phyloP scores from a whole-genome alignment of 2,329 filamentous ascomycete species.

The Neofusicoccum sp. region DNA sequence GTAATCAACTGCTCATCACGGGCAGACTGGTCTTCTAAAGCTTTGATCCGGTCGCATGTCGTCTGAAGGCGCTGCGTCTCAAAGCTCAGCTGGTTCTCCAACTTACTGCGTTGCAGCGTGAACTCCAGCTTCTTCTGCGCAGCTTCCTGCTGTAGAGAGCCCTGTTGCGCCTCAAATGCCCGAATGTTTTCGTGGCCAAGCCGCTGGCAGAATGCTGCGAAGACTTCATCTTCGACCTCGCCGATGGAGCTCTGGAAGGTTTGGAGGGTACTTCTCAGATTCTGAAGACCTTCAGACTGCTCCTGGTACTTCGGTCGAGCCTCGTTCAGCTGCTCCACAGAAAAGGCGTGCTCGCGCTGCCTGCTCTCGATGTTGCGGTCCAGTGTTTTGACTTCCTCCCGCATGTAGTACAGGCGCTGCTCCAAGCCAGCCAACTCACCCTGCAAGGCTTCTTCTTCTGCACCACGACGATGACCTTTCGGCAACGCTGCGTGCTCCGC shows the following conservation, averaged over 20 bases:
- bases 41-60: conserved; percentile 66
- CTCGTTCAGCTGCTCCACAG: conserved; percentile 70
- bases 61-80: conserved; percentile 70
- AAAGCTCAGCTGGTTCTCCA: conserved; percentile 61
- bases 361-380: conserved; percentile 84
- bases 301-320: conserved; percentile 75
- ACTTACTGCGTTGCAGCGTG: conserved; percentile 68
- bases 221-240: conserved; percentile 84
- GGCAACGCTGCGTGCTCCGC: conserved; percentile 78
- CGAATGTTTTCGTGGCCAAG: conserved; percentile 87
- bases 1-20: conserved; percentile 67
- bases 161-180: conserved; percentile 90
- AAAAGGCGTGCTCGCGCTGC: conserved; percentile 73
- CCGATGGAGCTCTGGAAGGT: conserved; percentile 65
- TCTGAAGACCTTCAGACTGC: conserved; percentile 67
- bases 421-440: conserved; percentile 78
- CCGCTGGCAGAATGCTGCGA: conserved; percentile 77
- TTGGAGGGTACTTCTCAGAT: conserved; percentile 56
- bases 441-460: conserved; percentile 77
- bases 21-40: conserved; percentile 64
- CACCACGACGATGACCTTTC: conserved; percentile 69
- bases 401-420: conserved; percentile 67
- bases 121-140: conserved; percentile 85
- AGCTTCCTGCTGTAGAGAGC: conserved; percentile 85
- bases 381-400: conserved; percentile 73